Evolutionary conservation across 2,329 filamentous ascomycete species (phyloP).

Genomic region (Diaporthe nobilis): DNA sequence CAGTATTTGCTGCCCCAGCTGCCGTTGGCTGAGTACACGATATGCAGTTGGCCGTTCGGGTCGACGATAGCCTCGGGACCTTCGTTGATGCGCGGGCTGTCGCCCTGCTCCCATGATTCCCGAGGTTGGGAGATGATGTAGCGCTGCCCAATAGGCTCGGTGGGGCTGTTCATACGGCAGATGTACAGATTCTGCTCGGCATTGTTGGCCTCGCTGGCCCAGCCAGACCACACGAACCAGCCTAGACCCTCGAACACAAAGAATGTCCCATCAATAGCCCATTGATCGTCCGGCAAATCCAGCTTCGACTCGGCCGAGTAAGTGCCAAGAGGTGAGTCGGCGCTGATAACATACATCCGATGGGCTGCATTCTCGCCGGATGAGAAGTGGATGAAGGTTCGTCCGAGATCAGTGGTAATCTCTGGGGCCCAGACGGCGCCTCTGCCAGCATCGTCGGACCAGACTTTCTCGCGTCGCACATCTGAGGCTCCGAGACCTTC

Average conservation of each 20-base stretch:
- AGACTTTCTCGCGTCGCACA: slow-evolving; percentile 37
- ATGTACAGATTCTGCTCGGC: slow-evolving; percentile 46
- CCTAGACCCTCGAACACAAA: slow-evolving; percentile 44
- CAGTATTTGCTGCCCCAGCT: slow-evolving; percentile 47
- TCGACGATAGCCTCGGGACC: slow-evolving; percentile 46
- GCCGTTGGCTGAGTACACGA: slow-evolving; percentile 48
- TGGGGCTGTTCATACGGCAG: slow-evolving; percentile 45
- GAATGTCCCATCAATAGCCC: slow-evolving; percentile 47
- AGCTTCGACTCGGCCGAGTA: slow-evolving; percentile 44
- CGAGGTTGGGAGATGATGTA: slow-evolving; percentile 48
- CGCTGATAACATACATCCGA: slow-evolving; percentile 47
- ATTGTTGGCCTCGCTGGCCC: slow-evolving; percentile 39
- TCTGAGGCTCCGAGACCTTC: slow-evolving; percentile 5
- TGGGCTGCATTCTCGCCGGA: slow-evolving; percentile 42
- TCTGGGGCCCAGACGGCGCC: slow-evolving; percentile 46
- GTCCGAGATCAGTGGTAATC: slow-evolving; percentile 42
- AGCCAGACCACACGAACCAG: slow-evolving; percentile 49
- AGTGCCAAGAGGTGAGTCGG: slow-evolving; percentile 41
- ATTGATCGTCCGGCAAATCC: slow-evolving; percentile 45
- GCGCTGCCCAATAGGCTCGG: slow-evolving; percentile 41
- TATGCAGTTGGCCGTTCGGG: slow-evolving; percentile 47
- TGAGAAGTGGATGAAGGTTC: slow-evolving; percentile 46
- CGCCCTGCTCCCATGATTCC: slow-evolving; percentile 46
- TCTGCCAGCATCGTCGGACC: slow-evolving; percentile 41
- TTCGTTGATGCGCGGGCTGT: slow-evolving; percentile 45